Conservation (phyloP, 2,329 filamentous ascomycete species). For the Tolypocladium nubicola region DNA sequence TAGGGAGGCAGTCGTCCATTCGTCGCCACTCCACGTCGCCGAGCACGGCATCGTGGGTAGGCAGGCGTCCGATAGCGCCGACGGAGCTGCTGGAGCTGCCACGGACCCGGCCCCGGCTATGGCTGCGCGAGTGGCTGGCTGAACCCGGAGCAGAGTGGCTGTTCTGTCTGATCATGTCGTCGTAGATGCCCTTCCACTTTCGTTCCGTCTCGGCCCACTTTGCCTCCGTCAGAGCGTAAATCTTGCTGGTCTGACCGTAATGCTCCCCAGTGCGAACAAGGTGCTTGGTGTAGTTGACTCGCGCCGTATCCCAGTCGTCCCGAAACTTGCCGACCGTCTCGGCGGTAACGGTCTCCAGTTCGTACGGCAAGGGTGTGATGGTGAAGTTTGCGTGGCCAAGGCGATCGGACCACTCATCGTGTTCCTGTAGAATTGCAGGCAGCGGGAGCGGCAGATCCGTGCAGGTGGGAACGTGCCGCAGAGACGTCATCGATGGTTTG, state of each 20-base stretch:
- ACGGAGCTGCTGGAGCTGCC: slow-evolving; percentile 29
- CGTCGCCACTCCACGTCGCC: slow-evolving; percentile 31
- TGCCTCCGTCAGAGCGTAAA: slow-evolving; percentile 71
- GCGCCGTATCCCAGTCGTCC: slow-evolving; percentile 72
- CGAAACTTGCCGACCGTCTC: slow-evolving; percentile 52
- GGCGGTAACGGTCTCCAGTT: slow-evolving; percentile 50
- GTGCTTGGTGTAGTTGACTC: slow-evolving; percentile 81
- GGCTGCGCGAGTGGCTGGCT: slow-evolving; percentile 21
- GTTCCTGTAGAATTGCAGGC: slow-evolving; percentile 54
- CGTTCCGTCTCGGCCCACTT: slow-evolving; percentile 80
- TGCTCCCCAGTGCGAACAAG: slow-evolving; percentile 81
- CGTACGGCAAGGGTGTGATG: slow-evolving; percentile 73
- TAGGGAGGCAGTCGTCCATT: slow-evolving; percentile 46
- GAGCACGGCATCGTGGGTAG: slow-evolving; percentile 25
- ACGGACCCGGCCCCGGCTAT: slow-evolving; percentile 27
- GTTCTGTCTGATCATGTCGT: slow-evolving; percentile 48
- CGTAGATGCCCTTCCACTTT: slow-evolving; percentile 62
- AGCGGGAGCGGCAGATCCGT: slow-evolving; percentile 45
- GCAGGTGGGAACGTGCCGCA: slow-evolving; percentile 53
- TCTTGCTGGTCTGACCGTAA: slow-evolving; percentile 82
- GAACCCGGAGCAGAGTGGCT: slow-evolving; percentile 16
- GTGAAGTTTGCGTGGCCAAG: slow-evolving; percentile 92
- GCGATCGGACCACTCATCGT: slow-evolving; percentile 74
- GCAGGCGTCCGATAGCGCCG: slow-evolving; percentile 20
- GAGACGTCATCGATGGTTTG: slow-evolving; percentile 67